Conservation (phyloP, 75 land plant species). For the Pinus albicaulis region DNA sequence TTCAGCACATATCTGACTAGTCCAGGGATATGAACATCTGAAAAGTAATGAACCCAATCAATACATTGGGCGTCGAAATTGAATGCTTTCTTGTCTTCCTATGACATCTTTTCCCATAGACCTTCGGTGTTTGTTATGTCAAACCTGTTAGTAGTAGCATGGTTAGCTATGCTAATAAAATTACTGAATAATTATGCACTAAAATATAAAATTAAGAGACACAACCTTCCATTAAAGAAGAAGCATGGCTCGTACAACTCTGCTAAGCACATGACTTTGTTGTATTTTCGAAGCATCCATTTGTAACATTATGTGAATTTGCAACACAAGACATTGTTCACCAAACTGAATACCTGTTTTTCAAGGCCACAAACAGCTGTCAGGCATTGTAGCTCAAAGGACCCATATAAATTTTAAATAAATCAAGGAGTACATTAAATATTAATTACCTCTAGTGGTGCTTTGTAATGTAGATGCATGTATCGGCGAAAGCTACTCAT, state of each 20-base stretch:
- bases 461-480: slow-evolving; percentile 12
- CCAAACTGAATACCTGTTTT: slow-evolving; percentile 4
- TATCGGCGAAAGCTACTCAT: slow-evolving; percentile 21
- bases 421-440: too few species aligned
- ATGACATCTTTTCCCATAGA: neutral
- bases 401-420: neutral
- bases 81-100: slow-evolving; percentile 25
- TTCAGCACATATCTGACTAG: slow-evolving; percentile 34
- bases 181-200: too few species aligned
- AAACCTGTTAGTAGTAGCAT: neutral
- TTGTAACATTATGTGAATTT: neutral
- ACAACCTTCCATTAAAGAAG: too few species aligned
- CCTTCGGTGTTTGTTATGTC: neutral
- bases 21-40: slow-evolving; percentile 68
- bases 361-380: too few species aligned
- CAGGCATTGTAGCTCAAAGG: too few species aligned
- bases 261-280: slow-evolving; percentile 23
- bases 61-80: slow-evolving; percentile 56
- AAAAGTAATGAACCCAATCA: slow-evolving; percentile 71
- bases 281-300: neutral
- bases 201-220: too few species aligned
- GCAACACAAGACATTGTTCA: neutral
- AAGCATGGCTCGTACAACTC: slow-evolving; percentile 28
- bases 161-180: neutral
- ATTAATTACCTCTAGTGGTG: slow-evolving; percentile 18